phyloP scores from a whole-genome alignment of 176 grass and related monocot genomes.

The Musa itinerans region DNA sequence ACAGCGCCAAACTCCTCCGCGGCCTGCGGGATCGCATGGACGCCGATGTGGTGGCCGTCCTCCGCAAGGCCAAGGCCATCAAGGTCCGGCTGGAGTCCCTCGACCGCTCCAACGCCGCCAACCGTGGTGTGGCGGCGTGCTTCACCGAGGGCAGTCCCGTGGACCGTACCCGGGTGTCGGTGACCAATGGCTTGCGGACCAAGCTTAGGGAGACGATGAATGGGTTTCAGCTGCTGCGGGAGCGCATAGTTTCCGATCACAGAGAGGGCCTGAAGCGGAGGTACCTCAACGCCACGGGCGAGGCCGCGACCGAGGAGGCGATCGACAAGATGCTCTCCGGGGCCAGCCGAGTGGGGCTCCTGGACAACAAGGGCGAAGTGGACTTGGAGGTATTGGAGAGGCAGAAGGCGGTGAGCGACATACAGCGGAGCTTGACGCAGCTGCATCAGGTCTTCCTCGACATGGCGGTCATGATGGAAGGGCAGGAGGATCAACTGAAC shows the following conservation, averaged over 20 bases:
- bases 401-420: slow-evolving; percentile 37
- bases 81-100: slow-evolving; percentile 33
- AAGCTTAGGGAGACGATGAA: slow-evolving; percentile 37
- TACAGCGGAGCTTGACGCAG: slow-evolving; percentile 38
- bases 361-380: slow-evolving; percentile 21
- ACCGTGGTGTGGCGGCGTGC: slow-evolving; percentile 17
- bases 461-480: slow-evolving; percentile 39
- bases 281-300: slow-evolving; percentile 38
- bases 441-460: slow-evolving; percentile 45
- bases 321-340: slow-evolving; percentile 39
- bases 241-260: slow-evolving; percentile 30
- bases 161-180: slow-evolving; percentile 27
- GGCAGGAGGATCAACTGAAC: slow-evolving; percentile 37
- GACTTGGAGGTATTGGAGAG: slow-evolving; percentile 32
- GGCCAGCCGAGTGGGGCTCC: slow-evolving; percentile 12
- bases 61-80: slow-evolving; percentile 38
- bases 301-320: slow-evolving; percentile 27
- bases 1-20: slow-evolving; percentile 27
- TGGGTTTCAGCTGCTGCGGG: slow-evolving; percentile 34
- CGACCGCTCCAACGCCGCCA: slow-evolving; percentile 30
- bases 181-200: slow-evolving; percentile 29
- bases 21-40: slow-evolving; percentile 38
- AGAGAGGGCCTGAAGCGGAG: slow-evolving; percentile 33
- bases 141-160: slow-evolving; percentile 33
- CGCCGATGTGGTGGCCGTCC: slow-evolving; percentile 28